Conservation (phyloP, 140 eudicot species). For the Oenanthe javanica region DNA sequence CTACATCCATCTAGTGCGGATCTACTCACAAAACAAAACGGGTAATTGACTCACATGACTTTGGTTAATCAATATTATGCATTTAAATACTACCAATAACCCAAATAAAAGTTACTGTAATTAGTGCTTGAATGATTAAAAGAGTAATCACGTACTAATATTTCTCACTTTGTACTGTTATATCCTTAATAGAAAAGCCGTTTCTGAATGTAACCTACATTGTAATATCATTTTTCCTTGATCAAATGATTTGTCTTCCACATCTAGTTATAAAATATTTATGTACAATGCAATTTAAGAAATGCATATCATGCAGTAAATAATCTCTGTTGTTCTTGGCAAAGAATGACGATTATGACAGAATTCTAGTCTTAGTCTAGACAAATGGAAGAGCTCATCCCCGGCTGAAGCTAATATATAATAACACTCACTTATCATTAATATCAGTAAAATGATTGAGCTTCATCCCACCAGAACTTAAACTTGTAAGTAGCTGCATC, state of each 20-base stretch:
- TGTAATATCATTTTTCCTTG: not conserved
- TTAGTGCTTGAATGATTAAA: not conserved
- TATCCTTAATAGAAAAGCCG: not conserved
- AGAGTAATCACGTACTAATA: too few species aligned
- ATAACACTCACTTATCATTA: not conserved
- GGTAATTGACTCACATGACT: not conserved
- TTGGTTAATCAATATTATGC: not conserved
- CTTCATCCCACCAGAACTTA: not conserved
- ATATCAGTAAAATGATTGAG: not conserved
- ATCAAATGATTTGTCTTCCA: not conserved
- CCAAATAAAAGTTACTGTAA: not conserved
- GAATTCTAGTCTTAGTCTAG: not conserved
- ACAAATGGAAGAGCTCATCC: not conserved
- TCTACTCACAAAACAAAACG: not conserved
- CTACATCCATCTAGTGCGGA: not conserved
- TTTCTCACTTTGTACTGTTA: not conserved
- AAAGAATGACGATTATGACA: not conserved
- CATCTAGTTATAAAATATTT: not conserved
- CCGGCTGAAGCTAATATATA: not conserved
- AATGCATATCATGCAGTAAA: not conserved
- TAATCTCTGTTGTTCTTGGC: not conserved
- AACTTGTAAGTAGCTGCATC: not conserved
- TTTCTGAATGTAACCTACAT: not conserved
- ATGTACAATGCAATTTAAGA: not conserved
- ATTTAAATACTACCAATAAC: not conserved